These are phyloP conservation scores for Paraphoma chrysanthemicola DNA, from an alignment of 2,329 filamentous ascomycete species.

Conservation along the genomic window DNA sequence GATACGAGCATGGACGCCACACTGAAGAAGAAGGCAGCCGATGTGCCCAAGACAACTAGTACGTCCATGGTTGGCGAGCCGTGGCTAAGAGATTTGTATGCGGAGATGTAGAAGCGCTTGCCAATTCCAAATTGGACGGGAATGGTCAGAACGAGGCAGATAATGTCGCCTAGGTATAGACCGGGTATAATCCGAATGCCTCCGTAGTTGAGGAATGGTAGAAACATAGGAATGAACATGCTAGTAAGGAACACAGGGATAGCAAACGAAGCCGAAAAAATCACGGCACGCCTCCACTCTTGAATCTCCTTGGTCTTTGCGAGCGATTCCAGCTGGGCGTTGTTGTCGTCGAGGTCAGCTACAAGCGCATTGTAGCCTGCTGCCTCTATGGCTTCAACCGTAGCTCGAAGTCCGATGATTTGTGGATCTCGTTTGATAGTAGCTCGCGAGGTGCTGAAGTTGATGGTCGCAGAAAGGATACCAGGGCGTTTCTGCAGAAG, in stretches of 20 bases:
- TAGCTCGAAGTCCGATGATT: constrained; percentile 76
- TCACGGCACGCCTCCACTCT: constrained; percentile 87
- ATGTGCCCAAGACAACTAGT: constrained; percentile 90
- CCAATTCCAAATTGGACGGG: constrained; percentile 97
- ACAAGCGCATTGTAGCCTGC: constrained; percentile 87
- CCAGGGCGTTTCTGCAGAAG: constrained; percentile 71
- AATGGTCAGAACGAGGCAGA: constrained; percentile 84
- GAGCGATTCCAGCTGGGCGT: constrained; percentile 92
- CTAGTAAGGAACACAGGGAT: constrained; percentile 89
- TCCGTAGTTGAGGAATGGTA: constrained; percentile 80
- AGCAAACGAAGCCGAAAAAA: constrained; percentile 78
- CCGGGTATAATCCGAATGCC: constrained; percentile 71
- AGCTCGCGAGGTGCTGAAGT: constrained; percentile 75
- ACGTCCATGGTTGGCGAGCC: constrained; percentile 97
- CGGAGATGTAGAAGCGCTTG: constrained; percentile 89
- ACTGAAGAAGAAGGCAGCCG: constrained; percentile 96
- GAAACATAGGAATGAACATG: constrained; percentile 92
- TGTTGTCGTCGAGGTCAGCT: constrained; percentile 92
- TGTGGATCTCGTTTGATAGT: constrained; percentile 75
- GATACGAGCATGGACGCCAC: constrained; percentile 85
- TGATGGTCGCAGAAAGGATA: constrained; percentile 75
- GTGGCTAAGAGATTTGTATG: constrained; percentile 92
- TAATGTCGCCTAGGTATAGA: constrained; percentile 84
- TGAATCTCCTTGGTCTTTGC: constrained; percentile 96
- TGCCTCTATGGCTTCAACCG: constrained; percentile 84